Evolutionary conservation across 371 early-diverging fungal genomes (phyloP).

Genomic region (Saksenaea oblongispora): DNA sequence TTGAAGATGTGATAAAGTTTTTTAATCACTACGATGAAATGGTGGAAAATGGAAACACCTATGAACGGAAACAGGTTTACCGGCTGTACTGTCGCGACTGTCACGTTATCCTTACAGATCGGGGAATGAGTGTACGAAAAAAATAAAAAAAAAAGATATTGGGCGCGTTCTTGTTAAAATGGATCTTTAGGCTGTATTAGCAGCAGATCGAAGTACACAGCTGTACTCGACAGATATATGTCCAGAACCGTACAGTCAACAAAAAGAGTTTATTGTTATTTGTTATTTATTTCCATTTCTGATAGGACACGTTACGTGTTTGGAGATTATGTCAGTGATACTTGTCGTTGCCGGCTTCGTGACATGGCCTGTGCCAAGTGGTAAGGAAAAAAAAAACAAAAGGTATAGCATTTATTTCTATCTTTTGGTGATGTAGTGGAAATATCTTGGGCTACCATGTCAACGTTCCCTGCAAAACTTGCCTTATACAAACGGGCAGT

Average conservation of each 20-base stretch:
- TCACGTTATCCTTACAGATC: conserved; percentile 27
- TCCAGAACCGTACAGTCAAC: conserved; percentile 33
- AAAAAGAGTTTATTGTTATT: neutral
- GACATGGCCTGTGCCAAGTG: conserved; percentile 42
- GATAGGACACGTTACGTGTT: conserved; percentile 26
- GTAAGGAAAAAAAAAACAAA: conserved; percentile 16
- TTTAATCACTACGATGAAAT: conserved; percentile 6
- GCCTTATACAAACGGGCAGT: conserved; percentile 36
- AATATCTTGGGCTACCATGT: conserved; percentile 48
- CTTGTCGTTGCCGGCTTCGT: conserved; percentile 39
- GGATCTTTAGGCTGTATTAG: conserved; percentile 32
- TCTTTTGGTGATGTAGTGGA: conserved; percentile 23
- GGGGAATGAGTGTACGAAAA: conserved; percentile 43
- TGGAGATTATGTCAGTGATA: conserved; percentile 44
- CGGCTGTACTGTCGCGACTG: conserved; percentile 41
- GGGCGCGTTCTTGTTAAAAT: neutral
- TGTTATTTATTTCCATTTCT: neutral
- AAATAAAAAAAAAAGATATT: neutral
- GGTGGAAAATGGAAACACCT: conserved; percentile 24
- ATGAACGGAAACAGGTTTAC: conserved; percentile 41
- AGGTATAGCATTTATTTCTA: neutral
- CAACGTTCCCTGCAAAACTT: conserved; percentile 44
- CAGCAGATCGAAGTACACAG: conserved; percentile 36
- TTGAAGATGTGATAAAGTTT: neutral
- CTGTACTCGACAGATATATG: conserved; percentile 43